Base-by-base conservation (phyloP, 164 flowering plant species). In the Stephania cephalantha region DNA sequence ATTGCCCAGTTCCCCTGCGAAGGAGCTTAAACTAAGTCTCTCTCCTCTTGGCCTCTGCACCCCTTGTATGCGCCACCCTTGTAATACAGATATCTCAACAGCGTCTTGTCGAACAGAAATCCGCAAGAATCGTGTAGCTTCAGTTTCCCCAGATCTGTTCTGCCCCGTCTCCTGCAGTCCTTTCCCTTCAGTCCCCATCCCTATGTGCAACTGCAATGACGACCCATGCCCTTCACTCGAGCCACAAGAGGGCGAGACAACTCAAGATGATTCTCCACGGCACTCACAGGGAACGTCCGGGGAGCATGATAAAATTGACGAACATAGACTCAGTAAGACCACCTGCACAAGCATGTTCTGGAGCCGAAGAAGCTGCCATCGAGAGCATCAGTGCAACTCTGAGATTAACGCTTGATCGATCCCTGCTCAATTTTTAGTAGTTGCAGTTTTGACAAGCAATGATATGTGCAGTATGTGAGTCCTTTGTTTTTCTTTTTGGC, bases 161-260 rank as follows among this genome's bases (percentile, higher is more conserved):
- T 95, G 99, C 78, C 95, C 97, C 0, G 92, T 95, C 52, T 88
- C 99, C 42, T 93, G 99, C 71, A 88, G 89, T 69, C 98, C 94
- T 42, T 95, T 95, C 82, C 93, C 95, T 69, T 90, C 94, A 6
- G 92, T 88, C 48, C 73, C 92, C 17, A 83, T 93, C 20, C 97
- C 99, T 10, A 70, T 90, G 66, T 95, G 98, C 79, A 87, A 91
- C 0, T 92, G 97, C 82, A 83, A 84, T 65, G 91, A 91, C 31
- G 93, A 89, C 5, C 85, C 95, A 1, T 93, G 97, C 76, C 89
- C 88, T 11, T 77, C 90, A n/a, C 88, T 87, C 69, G 97, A 89
- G 68, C 74, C 85, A 31, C 78, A 83, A 50, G 93, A 77, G 12
- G 79, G 64, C 46, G 95, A 85, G 77, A 74, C 85, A 78, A 74